Evolutionary conservation across 306 rosid genomes (phyloP), one percentile per base, ranked within the genome.

Genomic region (Vigna radiata): DNA sequence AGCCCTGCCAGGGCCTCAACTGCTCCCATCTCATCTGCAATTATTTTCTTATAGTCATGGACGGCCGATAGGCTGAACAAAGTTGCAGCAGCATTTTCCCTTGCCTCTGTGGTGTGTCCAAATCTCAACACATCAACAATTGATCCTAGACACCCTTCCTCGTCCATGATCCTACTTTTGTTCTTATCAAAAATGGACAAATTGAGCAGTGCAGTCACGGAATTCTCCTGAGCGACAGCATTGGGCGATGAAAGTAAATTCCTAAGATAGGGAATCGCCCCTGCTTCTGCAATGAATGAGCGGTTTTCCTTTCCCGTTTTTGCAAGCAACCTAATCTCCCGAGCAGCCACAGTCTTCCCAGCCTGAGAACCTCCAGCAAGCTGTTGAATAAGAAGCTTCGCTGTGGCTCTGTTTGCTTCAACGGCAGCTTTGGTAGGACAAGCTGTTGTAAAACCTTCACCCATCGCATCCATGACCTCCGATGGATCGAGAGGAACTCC

Each of bases 1-100:
- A 94, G 69, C 68, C 87, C 85, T 6, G 97, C 91, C 21, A 94
- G 62, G 68, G 96, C 94, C 83, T 92, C 96, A 19, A 94, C 76
- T 0, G 91, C 96, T 65, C 97, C 96, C 8, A 33, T 80, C 85
- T 85, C 89, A 65, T 83, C 91, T 10, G 96, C 97, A 50, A 94
- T 94, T 85, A 86, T 88, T 89, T 90, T 94, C 89, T 94, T 94
- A 68, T 89, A 88, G 62, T 84, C 95, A 61, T 94, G 98, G 19
- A 94, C 98, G 0, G 98, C 93, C 3, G 98, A 94, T 63, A 94
- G 89, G 83, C 98, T 94, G 82, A 94, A 94, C 87, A 94, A 85
- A 5, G 98, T 94, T 1, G 98, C 98, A 6, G 98, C 98, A 4
- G 98, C 96, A 53, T 94, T 94, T 75, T 94, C 98, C 89, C 93